Percentiles rank a stretch among this genome's conserved stretches.
Conservation (phyloP, 2,329 filamentous ascomycete species). For the Dryadomyces quercus-mongolicae region DNA sequence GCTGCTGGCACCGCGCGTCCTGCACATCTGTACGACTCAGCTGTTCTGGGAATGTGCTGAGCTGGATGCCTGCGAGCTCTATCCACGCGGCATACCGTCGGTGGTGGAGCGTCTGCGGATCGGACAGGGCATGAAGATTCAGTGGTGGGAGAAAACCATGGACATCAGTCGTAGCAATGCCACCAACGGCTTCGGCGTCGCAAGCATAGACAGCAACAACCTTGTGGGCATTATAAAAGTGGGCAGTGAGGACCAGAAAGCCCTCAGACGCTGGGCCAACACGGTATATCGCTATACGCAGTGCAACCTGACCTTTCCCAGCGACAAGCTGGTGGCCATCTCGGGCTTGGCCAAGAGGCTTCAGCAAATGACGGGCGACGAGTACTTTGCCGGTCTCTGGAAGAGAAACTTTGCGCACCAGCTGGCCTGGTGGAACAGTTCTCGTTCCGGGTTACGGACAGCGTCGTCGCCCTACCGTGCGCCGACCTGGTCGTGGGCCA, state of each 20-base stretch:
- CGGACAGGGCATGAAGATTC: neutral
- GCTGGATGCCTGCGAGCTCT: neutral
- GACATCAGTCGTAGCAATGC: too few relatives aligned
- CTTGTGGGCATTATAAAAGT: neutral
- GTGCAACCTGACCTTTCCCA: neutral
- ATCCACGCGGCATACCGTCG: neutral
- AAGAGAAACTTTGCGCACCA: neutral
- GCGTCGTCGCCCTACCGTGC: neutral
- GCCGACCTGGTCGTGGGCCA: neutral
- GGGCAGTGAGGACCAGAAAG: too few relatives aligned
- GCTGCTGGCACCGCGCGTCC: neutral
- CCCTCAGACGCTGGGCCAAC: neutral
- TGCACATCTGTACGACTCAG: neutral
- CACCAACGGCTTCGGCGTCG: too few relatives aligned
- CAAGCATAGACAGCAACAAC: too few relatives aligned
- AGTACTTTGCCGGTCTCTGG: neutral
- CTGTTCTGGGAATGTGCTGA: constrained; percentile 3
- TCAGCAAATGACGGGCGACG: neutral
- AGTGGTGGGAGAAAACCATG: neutral
- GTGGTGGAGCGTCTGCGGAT: neutral
- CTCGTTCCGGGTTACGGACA: neutral
- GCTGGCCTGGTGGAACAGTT: neutral
- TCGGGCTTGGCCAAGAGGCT: neutral
- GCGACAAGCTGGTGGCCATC: constrained; percentile 4
- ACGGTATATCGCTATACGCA: neutral